Conservation (phyloP, 2,329 filamentous ascomycete species). For the Pseudogymnoascus sp. region DNA sequence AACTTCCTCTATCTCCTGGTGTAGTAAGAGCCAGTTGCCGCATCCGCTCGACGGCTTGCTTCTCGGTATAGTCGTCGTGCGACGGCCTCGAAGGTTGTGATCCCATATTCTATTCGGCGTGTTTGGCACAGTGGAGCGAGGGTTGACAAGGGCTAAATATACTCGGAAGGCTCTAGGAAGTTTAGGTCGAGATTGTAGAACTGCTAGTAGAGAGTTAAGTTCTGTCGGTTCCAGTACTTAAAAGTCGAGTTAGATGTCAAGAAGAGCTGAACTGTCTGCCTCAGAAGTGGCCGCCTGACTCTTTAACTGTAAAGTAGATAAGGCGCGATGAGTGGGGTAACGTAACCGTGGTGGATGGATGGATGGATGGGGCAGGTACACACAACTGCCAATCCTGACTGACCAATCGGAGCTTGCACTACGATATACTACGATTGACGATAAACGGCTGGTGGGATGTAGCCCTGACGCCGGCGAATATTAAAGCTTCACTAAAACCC, state of each 20-base stretch:
- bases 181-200: background rate
- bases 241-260: background rate
- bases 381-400: background rate
- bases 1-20: background rate
- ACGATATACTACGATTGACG: background rate
- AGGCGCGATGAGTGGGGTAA: background rate
- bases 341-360: constrained; percentile 2
- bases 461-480: background rate
- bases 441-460: background rate
- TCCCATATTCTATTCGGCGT: background rate
- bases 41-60: background rate
- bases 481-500: background rate
- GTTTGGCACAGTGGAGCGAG: background rate
- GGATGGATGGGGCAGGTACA: background rate
- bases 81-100: background rate
- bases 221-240: background rate
- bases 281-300: background rate
- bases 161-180: background rate
- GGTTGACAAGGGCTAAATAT: background rate
- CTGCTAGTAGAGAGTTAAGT: background rate
- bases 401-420: background rate
- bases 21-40: background rate
- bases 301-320: background rate
- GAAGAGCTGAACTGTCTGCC: background rate
- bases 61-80: background rate